Evolutionary conservation across 768 basidiomycete species (phyloP).

Genomic region (Kwoniella sp.): DNA sequence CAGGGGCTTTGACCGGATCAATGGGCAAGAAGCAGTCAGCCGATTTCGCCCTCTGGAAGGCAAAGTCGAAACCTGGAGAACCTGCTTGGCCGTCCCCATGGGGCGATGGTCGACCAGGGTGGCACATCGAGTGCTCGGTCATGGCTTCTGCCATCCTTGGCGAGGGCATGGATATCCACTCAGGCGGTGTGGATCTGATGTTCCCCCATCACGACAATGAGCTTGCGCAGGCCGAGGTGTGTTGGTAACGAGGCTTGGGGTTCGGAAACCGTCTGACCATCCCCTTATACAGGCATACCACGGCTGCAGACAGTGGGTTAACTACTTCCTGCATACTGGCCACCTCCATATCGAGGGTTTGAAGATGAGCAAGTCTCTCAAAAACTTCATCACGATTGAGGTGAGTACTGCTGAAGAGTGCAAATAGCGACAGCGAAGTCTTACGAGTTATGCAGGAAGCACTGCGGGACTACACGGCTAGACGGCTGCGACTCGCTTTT

Average conservation of each 20-base stretch:
- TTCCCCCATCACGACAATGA: slow-evolving; percentile 99
- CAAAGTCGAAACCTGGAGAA: slow-evolving; percentile 83
- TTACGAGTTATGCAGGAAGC: slow-evolving; percentile 63
- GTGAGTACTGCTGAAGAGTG: slow-evolving; percentile 32
- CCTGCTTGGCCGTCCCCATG: slow-evolving; percentile 95
- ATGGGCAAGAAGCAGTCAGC: slow-evolving; percentile 70
- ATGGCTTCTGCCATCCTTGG: slow-evolving; percentile 93
- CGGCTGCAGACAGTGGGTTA: slow-evolving; percentile 87
- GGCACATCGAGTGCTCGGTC: slow-evolving; percentile 99
- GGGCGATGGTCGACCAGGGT: slow-evolving; percentile 93
- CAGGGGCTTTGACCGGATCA: slow-evolving; percentile 60
- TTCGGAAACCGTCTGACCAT: background rate
- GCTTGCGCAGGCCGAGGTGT: slow-evolving; percentile 88
- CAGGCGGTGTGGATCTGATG: slow-evolving; percentile 92
- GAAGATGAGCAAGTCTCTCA: slow-evolving; percentile 98
- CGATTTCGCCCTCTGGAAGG: slow-evolving; percentile 98
- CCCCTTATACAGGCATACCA: slow-evolving; percentile 71
- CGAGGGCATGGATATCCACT: slow-evolving; percentile 92
- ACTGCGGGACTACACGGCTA: slow-evolving; percentile 69
- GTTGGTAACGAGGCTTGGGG: too few species aligned
- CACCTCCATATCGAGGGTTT: slow-evolving; percentile 96
- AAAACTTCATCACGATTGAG: slow-evolving; percentile 94
- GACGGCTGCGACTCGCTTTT: slow-evolving; percentile 88
- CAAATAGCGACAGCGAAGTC: background rate
- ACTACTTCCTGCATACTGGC: slow-evolving; percentile 97